Conservation (phyloP, 2,329 filamentous ascomycete species). For the Diaporthe sp. region DNA sequence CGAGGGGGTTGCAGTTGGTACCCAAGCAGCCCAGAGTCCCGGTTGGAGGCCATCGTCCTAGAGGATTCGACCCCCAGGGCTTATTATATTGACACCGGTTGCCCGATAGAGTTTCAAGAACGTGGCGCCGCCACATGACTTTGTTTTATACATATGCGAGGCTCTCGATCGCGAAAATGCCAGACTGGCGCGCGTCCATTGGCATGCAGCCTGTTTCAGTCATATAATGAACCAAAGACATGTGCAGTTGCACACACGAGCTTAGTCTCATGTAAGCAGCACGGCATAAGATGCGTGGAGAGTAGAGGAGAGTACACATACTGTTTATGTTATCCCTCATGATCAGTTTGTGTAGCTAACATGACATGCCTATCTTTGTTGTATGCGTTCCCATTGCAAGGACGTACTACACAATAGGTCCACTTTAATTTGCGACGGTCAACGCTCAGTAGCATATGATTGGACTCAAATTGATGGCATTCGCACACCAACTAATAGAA, state of each 20-base stretch:
- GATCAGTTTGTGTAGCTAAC: not conserved
- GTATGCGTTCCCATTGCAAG: not conserved
- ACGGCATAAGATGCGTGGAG: not conserved
- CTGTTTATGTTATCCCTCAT: no score
- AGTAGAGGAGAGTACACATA: not conserved
- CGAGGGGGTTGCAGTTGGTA: conserved; percentile 19
- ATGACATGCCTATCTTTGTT: not conserved
- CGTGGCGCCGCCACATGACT: conserved; percentile 25
- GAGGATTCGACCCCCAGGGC: not conserved
- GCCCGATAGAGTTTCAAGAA: not conserved
- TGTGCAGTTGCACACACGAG: not conserved
- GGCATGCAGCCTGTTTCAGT: not conserved
- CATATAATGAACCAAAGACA: not conserved
- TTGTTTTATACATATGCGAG: not conserved
- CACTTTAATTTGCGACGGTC: not conserved
- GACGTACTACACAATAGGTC: not conserved
- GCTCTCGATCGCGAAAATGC: not conserved
- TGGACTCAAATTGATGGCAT: not conserved
- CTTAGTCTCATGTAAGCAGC: not conserved
- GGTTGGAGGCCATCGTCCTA: conserved; percentile 7
- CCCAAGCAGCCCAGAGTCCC: conserved; percentile 17
- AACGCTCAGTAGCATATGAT: not conserved
- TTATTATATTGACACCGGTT: conserved; percentile 3
- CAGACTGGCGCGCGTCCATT: not conserved
- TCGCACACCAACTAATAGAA: not conserved